A percentile compares a stretch with the other conserved stretches of the same genome.
Evolutionary conservation across 768 basidiomycete species (phyloP).

Genomic region (Calocybe cyanea): DNA sequence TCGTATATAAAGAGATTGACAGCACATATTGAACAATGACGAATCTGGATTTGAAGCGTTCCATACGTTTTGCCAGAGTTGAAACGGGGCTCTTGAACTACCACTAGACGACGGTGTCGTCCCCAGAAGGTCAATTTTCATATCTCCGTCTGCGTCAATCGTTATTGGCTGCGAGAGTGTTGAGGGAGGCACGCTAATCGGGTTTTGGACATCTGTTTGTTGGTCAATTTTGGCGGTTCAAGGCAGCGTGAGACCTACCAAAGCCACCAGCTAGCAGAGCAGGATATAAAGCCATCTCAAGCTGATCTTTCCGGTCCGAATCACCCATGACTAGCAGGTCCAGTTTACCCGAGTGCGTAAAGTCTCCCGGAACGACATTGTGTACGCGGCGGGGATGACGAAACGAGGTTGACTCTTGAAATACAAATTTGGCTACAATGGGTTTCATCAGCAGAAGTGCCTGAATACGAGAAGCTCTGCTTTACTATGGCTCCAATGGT

Average conservation of each 20-base stretch:
- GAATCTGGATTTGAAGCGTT: constrained; percentile 50
- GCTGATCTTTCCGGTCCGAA: constrained; percentile 38
- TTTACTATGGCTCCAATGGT: constrained; percentile 81
- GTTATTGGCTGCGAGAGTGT: constrained; percentile 77
- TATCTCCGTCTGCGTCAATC: constrained; percentile 82
- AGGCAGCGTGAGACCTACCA: constrained; percentile 37
- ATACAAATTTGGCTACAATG: constrained; percentile 57
- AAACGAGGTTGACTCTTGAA: constrained; percentile 46
- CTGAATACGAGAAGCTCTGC: background rate
- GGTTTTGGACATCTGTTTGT: constrained; percentile 34
- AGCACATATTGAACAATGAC: constrained; percentile 67
- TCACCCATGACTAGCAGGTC: constrained; percentile 88
- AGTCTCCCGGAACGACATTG: constrained; percentile 92
- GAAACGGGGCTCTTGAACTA: constrained; percentile 37
- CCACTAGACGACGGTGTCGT: constrained; percentile 38
- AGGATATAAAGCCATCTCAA: constrained; percentile 70
- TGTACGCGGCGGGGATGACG: constrained; percentile 54
- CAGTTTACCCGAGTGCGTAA: constrained; percentile 85
- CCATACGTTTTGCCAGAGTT: constrained; percentile 83
- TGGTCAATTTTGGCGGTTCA: background rate
- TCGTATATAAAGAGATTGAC: background rate
- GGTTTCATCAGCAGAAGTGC: constrained; percentile 2
- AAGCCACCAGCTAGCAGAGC: constrained; percentile 63
- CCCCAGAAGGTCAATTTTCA: constrained; percentile 87
- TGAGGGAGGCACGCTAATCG: constrained; percentile 59